Evolutionary conservation across 805 yeast species (phyloP).

Genomic region (Saccharomyces jurei): DNA sequence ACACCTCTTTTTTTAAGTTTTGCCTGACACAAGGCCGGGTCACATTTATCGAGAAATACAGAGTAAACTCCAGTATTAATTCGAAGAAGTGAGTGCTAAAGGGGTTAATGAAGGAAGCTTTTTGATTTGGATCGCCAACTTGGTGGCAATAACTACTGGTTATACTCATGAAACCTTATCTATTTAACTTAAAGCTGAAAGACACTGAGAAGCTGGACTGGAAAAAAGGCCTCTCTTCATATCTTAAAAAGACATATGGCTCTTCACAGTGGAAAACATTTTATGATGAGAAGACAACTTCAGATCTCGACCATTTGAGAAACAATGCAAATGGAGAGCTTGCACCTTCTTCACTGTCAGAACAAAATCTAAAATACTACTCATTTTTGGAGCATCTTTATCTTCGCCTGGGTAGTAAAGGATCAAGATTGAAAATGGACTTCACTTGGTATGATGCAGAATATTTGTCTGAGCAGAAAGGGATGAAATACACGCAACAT

Average conservation of each 20-base stretch:
- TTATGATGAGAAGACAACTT: constrained; percentile 22
- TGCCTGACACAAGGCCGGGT: not conserved
- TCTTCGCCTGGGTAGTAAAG: constrained; percentile 60
- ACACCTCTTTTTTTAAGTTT: too few relatives aligned
- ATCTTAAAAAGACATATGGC: constrained; percentile 27
- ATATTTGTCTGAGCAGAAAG: constrained; percentile 27
- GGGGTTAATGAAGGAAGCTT: not conserved
- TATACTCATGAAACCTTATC: constrained; percentile 19
- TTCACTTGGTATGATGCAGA: constrained; percentile 83
- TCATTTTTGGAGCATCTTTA: constrained; percentile 77
- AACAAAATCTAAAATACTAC: constrained; percentile 51
- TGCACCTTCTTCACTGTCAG: constrained; percentile 25
- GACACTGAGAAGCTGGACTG: constrained; percentile 28
- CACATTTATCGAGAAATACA: not conserved
- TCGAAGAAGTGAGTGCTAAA: not conserved
- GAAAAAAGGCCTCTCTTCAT: constrained; percentile 25
- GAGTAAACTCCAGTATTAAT: not conserved
- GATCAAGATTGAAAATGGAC: constrained; percentile 45
- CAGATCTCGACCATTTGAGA: constrained; percentile 24
- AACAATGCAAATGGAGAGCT: constrained; percentile 29
- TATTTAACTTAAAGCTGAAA: constrained; percentile 20
- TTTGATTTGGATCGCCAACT: not conserved
- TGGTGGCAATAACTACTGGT: not conserved
- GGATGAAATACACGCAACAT: constrained; percentile 51
- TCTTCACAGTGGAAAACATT: constrained; percentile 26